Percentiles rank a stretch among this genome's conserved stretches.
Conservation (phyloP, 257 asterid genomes). For the Sherardia arvensis region DNA sequence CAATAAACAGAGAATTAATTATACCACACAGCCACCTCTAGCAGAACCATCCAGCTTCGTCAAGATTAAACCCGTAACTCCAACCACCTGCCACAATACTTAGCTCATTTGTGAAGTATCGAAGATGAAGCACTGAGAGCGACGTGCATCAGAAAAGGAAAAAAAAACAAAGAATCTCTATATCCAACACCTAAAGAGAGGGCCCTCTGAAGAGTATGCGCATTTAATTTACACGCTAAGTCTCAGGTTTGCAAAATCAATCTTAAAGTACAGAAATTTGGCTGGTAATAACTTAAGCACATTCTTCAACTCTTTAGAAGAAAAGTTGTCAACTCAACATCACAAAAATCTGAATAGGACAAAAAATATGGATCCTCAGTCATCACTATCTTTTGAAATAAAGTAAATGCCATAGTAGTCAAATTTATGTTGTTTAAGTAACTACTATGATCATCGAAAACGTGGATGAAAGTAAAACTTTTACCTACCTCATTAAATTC, state of each 20-base stretch:
- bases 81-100: conserved; percentile 59
- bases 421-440: not conserved
- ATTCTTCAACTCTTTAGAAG: not conserved
- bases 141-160: not conserved
- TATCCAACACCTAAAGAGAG: no score
- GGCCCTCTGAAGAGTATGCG: no score
- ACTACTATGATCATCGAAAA: no score
- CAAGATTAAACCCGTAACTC: conserved; percentile 89
- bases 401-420: not conserved
- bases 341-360: not conserved
- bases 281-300: not conserved
- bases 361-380: not conserved
- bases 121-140: not conserved
- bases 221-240: not conserved
- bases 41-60: conserved; percentile 96
- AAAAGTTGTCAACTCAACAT: not conserved
- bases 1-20: conserved; percentile 5
- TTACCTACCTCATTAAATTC: conserved; percentile 94
- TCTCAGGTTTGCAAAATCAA: not conserved
- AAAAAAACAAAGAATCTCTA: not conserved
- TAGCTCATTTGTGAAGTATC: not conserved
- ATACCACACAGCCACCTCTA: conserved; percentile 99
- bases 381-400: not conserved
- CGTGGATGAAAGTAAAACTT: conserved; percentile 5
- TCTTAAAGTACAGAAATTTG: not conserved